These are phyloP conservation scores for Chimonanthus praecox DNA, from an alignment of 164 flowering plant species.

Conservation along the genomic window DNA sequence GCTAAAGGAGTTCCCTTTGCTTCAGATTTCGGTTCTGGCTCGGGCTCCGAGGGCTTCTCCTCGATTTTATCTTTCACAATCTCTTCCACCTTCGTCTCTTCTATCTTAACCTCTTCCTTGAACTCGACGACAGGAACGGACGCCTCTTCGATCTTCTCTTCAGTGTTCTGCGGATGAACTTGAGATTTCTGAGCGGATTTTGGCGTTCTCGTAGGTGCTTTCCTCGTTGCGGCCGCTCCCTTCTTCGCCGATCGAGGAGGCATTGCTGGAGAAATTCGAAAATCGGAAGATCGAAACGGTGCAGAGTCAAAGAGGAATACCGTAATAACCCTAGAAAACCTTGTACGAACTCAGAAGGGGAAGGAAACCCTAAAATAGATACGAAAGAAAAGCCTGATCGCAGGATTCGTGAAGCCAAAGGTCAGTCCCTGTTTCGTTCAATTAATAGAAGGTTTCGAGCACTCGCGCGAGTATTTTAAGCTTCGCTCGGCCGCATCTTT, in stretches of 20 bases:
- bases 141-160: constrained; percentile 11
- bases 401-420: no score
- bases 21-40: constrained; percentile 11
- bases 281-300: background rate
- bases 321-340: background rate
- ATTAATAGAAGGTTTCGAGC: no score
- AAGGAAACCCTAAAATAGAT: background rate
- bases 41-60: constrained; percentile 9
- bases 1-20: constrained; percentile 7
- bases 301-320: background rate
- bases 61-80: constrained; percentile 1
- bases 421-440: no score
- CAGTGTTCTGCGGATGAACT: background rate
- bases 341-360: background rate
- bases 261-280: constrained; percentile 1
- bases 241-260: constrained; percentile 18
- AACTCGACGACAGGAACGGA: constrained; percentile 1
- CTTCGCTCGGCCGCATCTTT: no score
- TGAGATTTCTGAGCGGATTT: constrained; percentile 9
- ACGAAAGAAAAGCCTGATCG: no score
- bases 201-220: constrained; percentile 6
- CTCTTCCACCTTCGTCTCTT: constrained; percentile 9
- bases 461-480: no score
- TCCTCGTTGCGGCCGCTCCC: constrained; percentile 5
- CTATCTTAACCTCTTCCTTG: constrained; percentile 8